A percentile compares a stretch with the other conserved stretches of the same genome.
phyloP scores from a whole-genome alignment of 2,329 filamentous ascomycete species.

The Arthrocladium fulminans region DNA sequence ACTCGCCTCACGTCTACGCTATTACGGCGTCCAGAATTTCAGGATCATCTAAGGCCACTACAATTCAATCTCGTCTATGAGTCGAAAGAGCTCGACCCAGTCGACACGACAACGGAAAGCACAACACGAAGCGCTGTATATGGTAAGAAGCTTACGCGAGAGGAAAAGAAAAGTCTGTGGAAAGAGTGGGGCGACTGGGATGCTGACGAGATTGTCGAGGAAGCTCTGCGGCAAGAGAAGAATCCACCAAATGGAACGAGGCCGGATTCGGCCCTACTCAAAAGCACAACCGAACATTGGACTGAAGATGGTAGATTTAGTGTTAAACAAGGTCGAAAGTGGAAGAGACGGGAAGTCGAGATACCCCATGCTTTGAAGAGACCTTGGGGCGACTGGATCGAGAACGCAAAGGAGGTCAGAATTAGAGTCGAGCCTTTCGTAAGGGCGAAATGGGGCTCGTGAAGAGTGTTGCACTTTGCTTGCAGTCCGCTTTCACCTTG shows the following conservation, averaged over 20 bases:
- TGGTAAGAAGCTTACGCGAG: constrained; percentile 19
- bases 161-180: constrained; percentile 50
- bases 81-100: constrained; percentile 82
- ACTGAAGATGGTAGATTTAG: constrained; percentile 15
- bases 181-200: constrained; percentile 33
- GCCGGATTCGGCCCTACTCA: constrained; percentile 30
- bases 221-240: constrained; percentile 35
- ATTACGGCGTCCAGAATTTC: constrained; percentile 49
- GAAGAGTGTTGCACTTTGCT: not conserved
- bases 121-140: constrained; percentile 5
- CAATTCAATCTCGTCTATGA: constrained; percentile 68
- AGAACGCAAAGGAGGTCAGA: constrained; percentile 58
- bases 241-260: constrained; percentile 31
- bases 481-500: not conserved
- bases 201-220: constrained; percentile 38
- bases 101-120: constrained; percentile 33
- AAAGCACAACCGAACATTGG: constrained; percentile 8
- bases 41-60: constrained; percentile 42
- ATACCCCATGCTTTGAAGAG: constrained; percentile 67
- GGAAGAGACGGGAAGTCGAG: constrained; percentile 70
- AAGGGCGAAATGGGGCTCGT: not conserved
- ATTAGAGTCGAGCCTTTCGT: constrained; percentile 55
- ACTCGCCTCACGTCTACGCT: constrained; percentile 75
- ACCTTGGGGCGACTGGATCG: constrained; percentile 48
- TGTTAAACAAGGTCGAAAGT: constrained; percentile 42